Evolutionary conservation across 352 stramenopile genomes (phyloP), one percentile per base, ranked within the genome.

Genomic region (Phytophthora agathidicida): DNA sequence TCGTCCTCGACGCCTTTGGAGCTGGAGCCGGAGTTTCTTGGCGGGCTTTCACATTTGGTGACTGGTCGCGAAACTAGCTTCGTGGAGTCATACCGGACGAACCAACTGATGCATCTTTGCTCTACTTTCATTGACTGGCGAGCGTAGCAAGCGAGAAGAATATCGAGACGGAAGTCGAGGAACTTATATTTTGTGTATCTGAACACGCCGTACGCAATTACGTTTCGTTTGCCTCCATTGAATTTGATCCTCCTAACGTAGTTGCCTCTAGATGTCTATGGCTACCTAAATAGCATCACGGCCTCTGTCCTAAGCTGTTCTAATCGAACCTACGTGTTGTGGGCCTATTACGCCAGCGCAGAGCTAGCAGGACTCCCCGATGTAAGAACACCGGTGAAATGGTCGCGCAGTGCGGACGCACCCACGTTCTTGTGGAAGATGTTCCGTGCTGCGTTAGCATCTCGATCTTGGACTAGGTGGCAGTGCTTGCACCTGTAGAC

Each of bases 61-160:
- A 77, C 45, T 17, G 72, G 69, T 14, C 71, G 64, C 23, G 74
- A 84, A 26, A 81, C 68, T 32, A 71, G 64, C 44, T 87, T 84
- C 26, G 77, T 87, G 37, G 77, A 87, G 49, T 77, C 71, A 37
- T 87, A 77, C 46, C 68, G 74, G 27, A 72, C 69, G n/a, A 81
- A 48, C 33, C 77, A 87, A 32, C 50, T 87, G 39, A 74, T 83
- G 57, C 68, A 73, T 16, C 53, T 87, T 37, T 87, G 77, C 63
- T 78, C 74, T 28, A 80, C 74, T 36, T 87, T 84, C 36, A 77
- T 87, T 32, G 74, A 84, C 55, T 87, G 77, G 77, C 74, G 77
- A 42, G 68, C 10, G 24, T 43, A 28, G 9, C 23, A 44, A 41
- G 20, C 33, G 36, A 46, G 60, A 54, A 56, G 7, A 43, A 30